A percentile compares a stretch with the other conserved stretches of the same genome.
Evolutionary conservation across 768 basidiomycete species (phyloP).

Genomic region (Hygrocybe coccinea): DNA sequence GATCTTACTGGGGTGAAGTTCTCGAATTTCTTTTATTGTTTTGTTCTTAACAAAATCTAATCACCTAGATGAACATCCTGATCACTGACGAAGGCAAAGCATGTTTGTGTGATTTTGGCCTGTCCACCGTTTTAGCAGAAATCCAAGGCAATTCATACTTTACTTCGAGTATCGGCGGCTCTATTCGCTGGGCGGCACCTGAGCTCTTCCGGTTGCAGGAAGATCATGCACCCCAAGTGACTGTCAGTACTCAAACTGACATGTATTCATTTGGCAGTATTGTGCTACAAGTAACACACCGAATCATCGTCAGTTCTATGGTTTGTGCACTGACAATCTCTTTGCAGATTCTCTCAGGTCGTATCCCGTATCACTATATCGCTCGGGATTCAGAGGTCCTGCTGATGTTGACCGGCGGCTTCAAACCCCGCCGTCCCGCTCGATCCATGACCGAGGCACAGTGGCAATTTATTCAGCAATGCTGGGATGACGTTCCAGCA

Average conservation of each 20-base stretch:
- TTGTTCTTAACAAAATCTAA: neutral
- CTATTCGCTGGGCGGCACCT: slow-evolving; percentile 33
- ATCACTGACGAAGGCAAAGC: slow-evolving; percentile 30
- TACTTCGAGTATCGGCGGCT: slow-evolving; percentile 27
- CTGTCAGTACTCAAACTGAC: slow-evolving; percentile 20
- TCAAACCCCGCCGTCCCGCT: slow-evolving; percentile 8
- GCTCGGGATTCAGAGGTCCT: slow-evolving; percentile 4
- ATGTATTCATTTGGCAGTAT: slow-evolving; percentile 37
- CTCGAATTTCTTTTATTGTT: neutral
- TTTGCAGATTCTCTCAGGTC: slow-evolving; percentile 4
- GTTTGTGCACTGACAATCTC: too few species aligned
- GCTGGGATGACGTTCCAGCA: neutral
- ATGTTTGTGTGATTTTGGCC: slow-evolving; percentile 35
- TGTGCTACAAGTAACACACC: slow-evolving; percentile 15
- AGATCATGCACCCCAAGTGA: slow-evolving; percentile 4
- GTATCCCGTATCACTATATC: slow-evolving; percentile 11
- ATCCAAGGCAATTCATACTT: slow-evolving; percentile 18
- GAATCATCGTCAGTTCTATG: neutral
- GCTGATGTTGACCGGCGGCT: neutral
- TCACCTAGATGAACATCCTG: slow-evolving; percentile 31
- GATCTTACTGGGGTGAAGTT: slow-evolving; percentile 30
- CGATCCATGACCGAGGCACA: neutral
- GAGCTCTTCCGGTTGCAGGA: slow-evolving; percentile 24
- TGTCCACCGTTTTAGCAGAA: slow-evolving; percentile 25
- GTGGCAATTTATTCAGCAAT: slow-evolving; percentile 7